Conservation (phyloP, 257 asterid genomes). For the Phtheirospermum japonicum region DNA sequence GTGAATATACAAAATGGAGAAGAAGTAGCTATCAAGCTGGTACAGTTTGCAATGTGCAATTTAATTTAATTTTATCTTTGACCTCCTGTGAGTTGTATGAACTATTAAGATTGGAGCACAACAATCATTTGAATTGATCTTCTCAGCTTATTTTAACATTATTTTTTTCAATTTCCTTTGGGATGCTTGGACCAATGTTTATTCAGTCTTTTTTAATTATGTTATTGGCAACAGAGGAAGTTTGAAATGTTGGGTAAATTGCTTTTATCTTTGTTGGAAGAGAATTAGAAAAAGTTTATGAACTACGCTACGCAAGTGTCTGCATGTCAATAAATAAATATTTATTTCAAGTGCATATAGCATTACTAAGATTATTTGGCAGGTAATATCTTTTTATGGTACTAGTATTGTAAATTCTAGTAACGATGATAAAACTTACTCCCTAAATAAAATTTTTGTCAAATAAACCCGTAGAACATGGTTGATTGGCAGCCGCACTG, state of each 20-base stretch:
- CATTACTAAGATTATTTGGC: neutral
- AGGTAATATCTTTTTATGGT: constrained; percentile 1
- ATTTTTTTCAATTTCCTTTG: neutral
- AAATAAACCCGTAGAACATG: neutral
- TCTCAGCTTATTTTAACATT: constrained; percentile 7
- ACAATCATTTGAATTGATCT: neutral
- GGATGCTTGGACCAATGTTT: constrained; percentile 6
- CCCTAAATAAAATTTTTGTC: neutral
- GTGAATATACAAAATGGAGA: too few relatives aligned
- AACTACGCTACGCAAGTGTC: neutral
- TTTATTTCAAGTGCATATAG: neutral
- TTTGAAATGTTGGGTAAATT: constrained; percentile 13
- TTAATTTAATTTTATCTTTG: too few relatives aligned
- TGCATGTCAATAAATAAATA: constrained; percentile 1
- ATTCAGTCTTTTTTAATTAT: neutral
- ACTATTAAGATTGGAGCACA: too few relatives aligned
- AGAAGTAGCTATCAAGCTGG: too few relatives aligned
- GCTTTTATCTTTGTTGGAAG: constrained; percentile 8
- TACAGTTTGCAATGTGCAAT: too few relatives aligned
- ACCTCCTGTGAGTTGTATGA: too few relatives aligned
- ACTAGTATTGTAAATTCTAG: neutral
- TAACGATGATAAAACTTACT: neutral
- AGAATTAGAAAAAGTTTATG: constrained; percentile 11
- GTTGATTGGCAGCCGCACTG: neutral
- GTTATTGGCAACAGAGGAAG: constrained; percentile 7